A percentile compares a stretch with the other conserved stretches of the same genome.
phyloP scores from a whole-genome alignment of 139 green algal species.

The Mesotaenium endlicherianum region DNA sequence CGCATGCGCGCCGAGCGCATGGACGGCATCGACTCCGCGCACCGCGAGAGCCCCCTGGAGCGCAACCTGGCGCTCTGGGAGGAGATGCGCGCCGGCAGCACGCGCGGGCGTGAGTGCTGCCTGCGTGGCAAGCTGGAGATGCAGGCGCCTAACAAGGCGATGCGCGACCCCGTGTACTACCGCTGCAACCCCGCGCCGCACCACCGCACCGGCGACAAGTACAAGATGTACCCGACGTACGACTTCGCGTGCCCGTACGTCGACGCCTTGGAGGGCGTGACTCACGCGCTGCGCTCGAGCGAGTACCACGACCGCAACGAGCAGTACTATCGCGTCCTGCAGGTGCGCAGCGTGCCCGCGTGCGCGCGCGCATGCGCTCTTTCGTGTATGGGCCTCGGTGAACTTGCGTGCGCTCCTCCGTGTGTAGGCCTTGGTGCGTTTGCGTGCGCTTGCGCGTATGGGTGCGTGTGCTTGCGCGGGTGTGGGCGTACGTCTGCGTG shows the following conservation, averaged over 20 bases:
- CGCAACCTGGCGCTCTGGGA: conserved; percentile 82
- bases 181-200: conserved; percentile 90
- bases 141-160: conserved; percentile 73
- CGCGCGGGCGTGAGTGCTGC: conserved; percentile 72
- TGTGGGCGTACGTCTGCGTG: too few relatives aligned
- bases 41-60: conserved; percentile 69
- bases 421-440: too few relatives aligned
- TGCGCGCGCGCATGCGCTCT: too few relatives aligned
- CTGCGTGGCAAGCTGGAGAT: conserved; percentile 96
- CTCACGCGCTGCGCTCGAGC: conserved; percentile 89
- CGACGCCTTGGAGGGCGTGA: conserved; percentile 90
- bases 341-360: too few relatives aligned
- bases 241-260: conserved; percentile 97
- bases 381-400: too few relatives aligned
- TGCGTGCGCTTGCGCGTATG: too few relatives aligned
- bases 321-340: conserved; percentile 48
- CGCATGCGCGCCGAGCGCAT: conserved; percentile 87
- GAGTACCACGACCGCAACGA: conserved; percentile 90
- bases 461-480: too few relatives aligned
- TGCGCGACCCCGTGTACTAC: conserved; percentile 94
- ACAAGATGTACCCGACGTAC: conserved; percentile 96
- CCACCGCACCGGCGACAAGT: conserved; percentile 81
- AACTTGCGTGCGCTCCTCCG: too few relatives aligned
- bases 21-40: conserved; percentile 71
- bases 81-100: conserved; percentile 86